Base-by-base conservation (phyloP, 306 rosid genomes). In the Cucurbita argyrosperma region DNA sequence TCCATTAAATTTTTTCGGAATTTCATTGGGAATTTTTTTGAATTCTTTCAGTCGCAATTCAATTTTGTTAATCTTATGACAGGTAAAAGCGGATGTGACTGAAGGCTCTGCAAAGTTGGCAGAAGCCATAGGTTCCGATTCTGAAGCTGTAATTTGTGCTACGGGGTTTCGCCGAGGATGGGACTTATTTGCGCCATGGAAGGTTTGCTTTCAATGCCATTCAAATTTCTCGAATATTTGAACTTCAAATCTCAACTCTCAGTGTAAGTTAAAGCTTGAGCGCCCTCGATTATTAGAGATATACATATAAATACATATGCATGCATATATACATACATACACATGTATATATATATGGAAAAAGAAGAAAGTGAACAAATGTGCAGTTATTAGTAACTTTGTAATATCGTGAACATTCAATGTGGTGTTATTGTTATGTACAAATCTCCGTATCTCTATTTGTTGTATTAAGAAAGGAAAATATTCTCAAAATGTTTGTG, bases 1-100 rank as follows among this genome's bases (percentile, higher is more conserved):
- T 43, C 38, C 71, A 65, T 65, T 5, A 10, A 53, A 52, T 13
- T 50, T 50, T 50, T 4, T 57, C 47, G 42, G 23, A 37, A 54
- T 19, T 81, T 54, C 15, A 37, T 6, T 80, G 43, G 10, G 4
- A 30, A 9, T 11, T 58, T 9, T 79, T 45, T 55, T 69, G 61
- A 13, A 15, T 66, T 47, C 8, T 35, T 51, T 52, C 39, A 11
- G 59, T 43, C 74, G 19, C 64, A 2, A 61, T 58, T 40, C 59
- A 2, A 61, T 58, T 40, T 42, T 55, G 45, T 81, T 69, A 51
- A 58, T 52, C 18, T 30, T 63, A 6, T 45, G 3, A 38, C 12
- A 90, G 98, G 95, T 93, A 73, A 93, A 76, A 86, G 97, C 89
- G n/a, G 96, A 94, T 82, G 97, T 94, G n/a, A 90, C 97, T 1